Percentiles rank a stretch among this genome's conserved stretches.
Evolutionary conservation across 306 rosid genomes (phyloP).

Genomic region (Castanea sativa): DNA sequence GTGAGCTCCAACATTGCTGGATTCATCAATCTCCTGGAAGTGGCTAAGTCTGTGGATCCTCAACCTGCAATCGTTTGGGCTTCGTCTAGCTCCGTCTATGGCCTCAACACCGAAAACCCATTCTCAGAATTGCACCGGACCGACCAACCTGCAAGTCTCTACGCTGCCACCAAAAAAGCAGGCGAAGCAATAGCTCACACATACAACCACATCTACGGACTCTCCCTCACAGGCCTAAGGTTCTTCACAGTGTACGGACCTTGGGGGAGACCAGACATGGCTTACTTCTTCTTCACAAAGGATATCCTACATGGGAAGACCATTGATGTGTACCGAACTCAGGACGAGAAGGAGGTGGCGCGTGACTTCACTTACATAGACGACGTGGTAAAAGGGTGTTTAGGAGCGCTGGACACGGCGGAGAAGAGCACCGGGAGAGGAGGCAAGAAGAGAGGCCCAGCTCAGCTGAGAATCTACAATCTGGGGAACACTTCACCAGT

Average conservation of each 20-base stretch:
- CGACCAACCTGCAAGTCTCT: constrained; percentile 56
- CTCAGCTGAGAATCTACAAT: constrained; percentile 50
- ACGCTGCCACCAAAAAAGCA: constrained; percentile 59
- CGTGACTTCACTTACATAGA: constrained; percentile 66
- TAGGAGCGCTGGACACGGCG: constrained; percentile 47
- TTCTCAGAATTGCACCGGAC: constrained; percentile 54
- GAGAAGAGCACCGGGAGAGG: constrained; percentile 49
- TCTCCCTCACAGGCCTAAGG: constrained; percentile 47
- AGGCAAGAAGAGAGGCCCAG: constrained; percentile 45
- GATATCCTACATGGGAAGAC: constrained; percentile 50
- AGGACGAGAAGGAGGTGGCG: constrained; percentile 58
- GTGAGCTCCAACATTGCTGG: constrained; percentile 56
- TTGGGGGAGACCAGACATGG: constrained; percentile 65
- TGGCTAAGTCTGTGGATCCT: constrained; percentile 44
- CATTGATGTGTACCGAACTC: constrained; percentile 41
- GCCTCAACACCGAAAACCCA: constrained; percentile 50
- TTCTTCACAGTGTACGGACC: constrained; percentile 65
- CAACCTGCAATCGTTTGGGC: constrained; percentile 66
- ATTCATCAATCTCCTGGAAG: constrained; percentile 50
- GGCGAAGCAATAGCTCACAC: constrained; percentile 61
- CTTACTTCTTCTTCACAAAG: constrained; percentile 56
- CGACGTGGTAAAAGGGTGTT: constrained; percentile 49
- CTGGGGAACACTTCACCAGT: constrained; percentile 57
- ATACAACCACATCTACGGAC: constrained; percentile 53
- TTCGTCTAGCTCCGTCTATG: constrained; percentile 60